A percentile compares a stretch with the other conserved stretches of the same genome.
These are phyloP conservation scores for Lodderomyces metapsilosis DNA, from an alignment of 1,139 yeast species.

Conservation along the genomic window DNA sequence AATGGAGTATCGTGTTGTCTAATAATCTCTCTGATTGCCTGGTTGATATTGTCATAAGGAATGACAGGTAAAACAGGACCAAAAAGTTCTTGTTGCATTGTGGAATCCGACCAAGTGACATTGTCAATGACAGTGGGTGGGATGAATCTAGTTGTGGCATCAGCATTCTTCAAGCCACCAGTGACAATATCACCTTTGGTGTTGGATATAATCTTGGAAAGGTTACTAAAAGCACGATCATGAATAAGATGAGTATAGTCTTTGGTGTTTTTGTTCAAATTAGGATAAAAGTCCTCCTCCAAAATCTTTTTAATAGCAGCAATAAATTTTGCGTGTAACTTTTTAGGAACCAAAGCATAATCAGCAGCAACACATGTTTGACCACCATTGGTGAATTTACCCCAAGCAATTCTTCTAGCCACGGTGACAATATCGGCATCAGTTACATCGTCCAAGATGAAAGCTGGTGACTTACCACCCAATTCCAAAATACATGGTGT, in stretches of 20 bases:
- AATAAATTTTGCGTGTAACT: constrained; percentile 54
- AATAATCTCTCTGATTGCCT: constrained; percentile 49
- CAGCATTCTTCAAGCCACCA: constrained; percentile 53
- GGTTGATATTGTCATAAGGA: constrained; percentile 47
- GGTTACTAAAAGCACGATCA: constrained; percentile 54
- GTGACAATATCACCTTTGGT: constrained; percentile 60
- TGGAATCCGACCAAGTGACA: constrained; percentile 62
- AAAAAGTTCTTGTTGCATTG: constrained; percentile 78
- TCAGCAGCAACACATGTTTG: constrained; percentile 92
- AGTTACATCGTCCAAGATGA: constrained; percentile 54
- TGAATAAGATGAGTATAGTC: constrained; percentile 64
- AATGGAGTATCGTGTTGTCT: constrained; percentile 78
- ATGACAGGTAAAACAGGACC: constrained; percentile 85
- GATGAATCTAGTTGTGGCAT: constrained; percentile 46
- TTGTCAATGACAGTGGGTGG: constrained; percentile 74
- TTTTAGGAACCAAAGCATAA: constrained; percentile 66
- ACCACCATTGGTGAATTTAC: constrained; percentile 78
- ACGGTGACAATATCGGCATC: constrained; percentile 48
- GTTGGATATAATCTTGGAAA: constrained; percentile 42
- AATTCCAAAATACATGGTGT: constrained; percentile 83
- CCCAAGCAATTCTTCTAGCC: constrained; percentile 75
- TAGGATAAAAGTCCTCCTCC: constrained; percentile 42
- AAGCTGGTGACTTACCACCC: constrained; percentile 91
- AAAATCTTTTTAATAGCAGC: constrained; percentile 42
- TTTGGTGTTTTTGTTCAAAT: constrained; percentile 28